phyloP scores from a whole-genome alignment of 2,329 filamentous ascomycete genomes.

The Claviceps paspali region DNA sequence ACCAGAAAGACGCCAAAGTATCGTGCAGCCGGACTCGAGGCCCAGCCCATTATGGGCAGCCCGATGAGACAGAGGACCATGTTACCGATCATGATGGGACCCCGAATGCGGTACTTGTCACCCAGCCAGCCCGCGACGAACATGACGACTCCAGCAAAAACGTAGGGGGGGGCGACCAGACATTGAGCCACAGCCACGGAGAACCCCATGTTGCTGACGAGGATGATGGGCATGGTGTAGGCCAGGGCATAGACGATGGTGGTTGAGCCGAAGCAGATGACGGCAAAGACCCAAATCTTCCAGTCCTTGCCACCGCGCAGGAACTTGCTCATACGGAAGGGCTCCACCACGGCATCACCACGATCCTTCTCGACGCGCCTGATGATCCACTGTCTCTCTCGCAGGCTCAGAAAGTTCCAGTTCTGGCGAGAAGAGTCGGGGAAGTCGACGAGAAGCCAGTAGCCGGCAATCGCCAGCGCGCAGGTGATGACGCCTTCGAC shows the following conservation, averaged over 20 bases:
- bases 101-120: constrained; percentile 51
- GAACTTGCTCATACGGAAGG: constrained; percentile 34
- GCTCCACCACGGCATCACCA: constrained; percentile 37
- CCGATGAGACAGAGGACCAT: constrained; percentile 52
- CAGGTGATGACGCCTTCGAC: constrained; percentile 39
- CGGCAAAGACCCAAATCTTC: constrained; percentile 47
- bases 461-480: constrained; percentile 31
- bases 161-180: constrained; percentile 55
- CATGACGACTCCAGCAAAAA: constrained; percentile 49
- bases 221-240: constrained; percentile 66
- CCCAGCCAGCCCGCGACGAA: constrained; percentile 44
- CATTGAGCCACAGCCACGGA: constrained; percentile 48
- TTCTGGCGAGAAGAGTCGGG: constrained; percentile 37
- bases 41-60: constrained; percentile 58
- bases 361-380: constrained; percentile 41
- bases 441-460: constrained; percentile 48
- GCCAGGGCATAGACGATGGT: constrained; percentile 62
- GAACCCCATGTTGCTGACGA: constrained; percentile 49
- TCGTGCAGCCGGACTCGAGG: constrained; percentile 35
- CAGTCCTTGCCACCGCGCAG: constrained; percentile 31
- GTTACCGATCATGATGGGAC: constrained; percentile 51
- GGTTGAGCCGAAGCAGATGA: constrained; percentile 50
- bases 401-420: constrained; percentile 36
- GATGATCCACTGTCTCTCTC: constrained; percentile 38
- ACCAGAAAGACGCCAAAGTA: constrained; percentile 65